Evolutionary conservation across 1,139 yeast species (phyloP).

Genomic region (Protomyces gravidus): DNA sequence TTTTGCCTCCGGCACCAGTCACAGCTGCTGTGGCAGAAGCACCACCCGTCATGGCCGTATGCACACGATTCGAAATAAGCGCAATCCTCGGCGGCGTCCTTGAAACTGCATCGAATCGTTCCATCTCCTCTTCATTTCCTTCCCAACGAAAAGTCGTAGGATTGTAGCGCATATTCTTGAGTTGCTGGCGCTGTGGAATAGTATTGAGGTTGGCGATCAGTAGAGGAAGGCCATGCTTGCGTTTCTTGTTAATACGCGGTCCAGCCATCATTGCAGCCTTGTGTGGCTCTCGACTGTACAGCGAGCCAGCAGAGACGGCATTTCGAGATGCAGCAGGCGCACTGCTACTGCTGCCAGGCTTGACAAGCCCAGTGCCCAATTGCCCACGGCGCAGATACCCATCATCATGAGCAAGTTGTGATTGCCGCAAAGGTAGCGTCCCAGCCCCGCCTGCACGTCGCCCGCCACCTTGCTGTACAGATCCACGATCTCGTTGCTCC

Average conservation of each 20-base stretch:
- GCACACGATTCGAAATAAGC: constrained; percentile 39
- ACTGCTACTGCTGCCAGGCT: background rate
- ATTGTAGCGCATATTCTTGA: constrained; percentile 53
- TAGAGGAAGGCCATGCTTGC: background rate
- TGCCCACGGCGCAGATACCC: background rate
- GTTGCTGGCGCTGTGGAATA: constrained; percentile 32
- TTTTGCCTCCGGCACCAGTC: constrained; percentile 31
- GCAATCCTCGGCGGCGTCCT: constrained; percentile 38
- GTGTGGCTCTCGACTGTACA: background rate
- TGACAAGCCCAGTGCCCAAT: background rate
- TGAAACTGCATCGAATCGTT: constrained; percentile 46
- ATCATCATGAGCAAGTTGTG: background rate
- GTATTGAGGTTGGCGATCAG: constrained; percentile 17
- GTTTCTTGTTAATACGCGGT: background rate
- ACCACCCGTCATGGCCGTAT: background rate
- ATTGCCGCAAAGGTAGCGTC: background rate
- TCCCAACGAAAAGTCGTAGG: constrained; percentile 57
- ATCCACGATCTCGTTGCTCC: background rate
- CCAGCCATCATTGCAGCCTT: background rate
- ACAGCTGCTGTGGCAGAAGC: constrained; percentile 27
- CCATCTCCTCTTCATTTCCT: constrained; percentile 60
- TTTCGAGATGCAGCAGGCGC: background rate
- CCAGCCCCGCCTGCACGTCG: background rate
- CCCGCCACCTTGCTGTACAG: background rate
- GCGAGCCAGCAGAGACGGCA: background rate